Evolutionary conservation across 2,329 filamentous ascomycete genomes (phyloP).

Genomic region (Penicillium sp.): DNA sequence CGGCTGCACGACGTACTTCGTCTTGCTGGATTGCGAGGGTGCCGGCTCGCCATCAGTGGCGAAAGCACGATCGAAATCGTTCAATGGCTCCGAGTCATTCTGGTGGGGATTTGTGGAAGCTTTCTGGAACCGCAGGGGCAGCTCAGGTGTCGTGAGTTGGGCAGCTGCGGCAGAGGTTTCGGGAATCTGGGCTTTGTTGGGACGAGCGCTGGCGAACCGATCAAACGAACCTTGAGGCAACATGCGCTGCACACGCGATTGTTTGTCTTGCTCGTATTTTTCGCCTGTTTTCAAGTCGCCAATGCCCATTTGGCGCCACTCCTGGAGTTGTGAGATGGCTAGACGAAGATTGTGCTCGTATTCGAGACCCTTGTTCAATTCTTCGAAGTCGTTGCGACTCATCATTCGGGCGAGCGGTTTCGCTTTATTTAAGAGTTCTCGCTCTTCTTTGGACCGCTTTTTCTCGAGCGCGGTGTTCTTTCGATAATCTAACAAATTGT

Average conservation of each 20-base stretch:
- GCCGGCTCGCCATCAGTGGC: slow-evolving; percentile 50
- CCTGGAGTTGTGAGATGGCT: slow-evolving; percentile 85
- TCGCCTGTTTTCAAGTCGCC: slow-evolving; percentile 81
- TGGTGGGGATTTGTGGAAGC: slow-evolving; percentile 33
- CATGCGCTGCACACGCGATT: slow-evolving; percentile 63
- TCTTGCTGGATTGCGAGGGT: slow-evolving; percentile 42
- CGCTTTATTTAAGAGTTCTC: slow-evolving; percentile 84
- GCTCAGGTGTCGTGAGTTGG: slow-evolving; percentile 73
- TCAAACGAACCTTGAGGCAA: slow-evolving; percentile 78
- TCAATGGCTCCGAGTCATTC: slow-evolving; percentile 38
- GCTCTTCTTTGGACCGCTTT: slow-evolving; percentile 92
- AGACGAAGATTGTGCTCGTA: slow-evolving; percentile 89
- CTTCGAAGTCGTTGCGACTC: slow-evolving; percentile 87
- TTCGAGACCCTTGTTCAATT: slow-evolving; percentile 77
- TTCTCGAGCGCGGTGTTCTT: slow-evolving; percentile 89
- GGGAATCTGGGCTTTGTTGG: slow-evolving; percentile 65
- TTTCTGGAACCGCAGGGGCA: slow-evolving; percentile 62
- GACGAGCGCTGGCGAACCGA: slow-evolving; percentile 70
- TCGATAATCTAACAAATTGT: slow-evolving; percentile 86
- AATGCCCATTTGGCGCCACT: slow-evolving; percentile 85
- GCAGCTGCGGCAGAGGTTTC: slow-evolving; percentile 74
- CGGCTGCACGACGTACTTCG: slow-evolving; percentile 53
- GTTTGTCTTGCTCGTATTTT: slow-evolving; percentile 89
- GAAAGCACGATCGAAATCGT: slow-evolving; percentile 55
- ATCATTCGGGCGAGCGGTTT: slow-evolving; percentile 97